Evolutionary conservation across 352 stramenopile species (phyloP).

Genomic region (Globisporangium mamillatum): DNA sequence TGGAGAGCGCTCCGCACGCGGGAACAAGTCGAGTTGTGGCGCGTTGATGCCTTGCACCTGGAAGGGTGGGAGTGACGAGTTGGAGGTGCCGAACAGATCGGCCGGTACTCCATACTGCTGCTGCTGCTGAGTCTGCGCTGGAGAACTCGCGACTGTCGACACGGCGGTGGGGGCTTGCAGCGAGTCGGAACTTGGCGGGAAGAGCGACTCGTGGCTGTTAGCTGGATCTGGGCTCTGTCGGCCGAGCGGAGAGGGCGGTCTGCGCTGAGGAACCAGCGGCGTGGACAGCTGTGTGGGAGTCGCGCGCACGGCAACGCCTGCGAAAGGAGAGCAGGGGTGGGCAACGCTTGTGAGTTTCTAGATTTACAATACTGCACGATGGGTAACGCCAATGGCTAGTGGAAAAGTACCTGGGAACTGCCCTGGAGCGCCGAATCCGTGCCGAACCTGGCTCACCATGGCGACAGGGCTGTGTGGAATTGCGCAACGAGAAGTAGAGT

Average conservation of each 20-base stretch:
- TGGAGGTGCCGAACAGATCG: constrained; percentile 16
- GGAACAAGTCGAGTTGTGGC: constrained; percentile 24
- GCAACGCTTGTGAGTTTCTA: neutral
- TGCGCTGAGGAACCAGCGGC: constrained; percentile 41
- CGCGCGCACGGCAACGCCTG: constrained; percentile 39
- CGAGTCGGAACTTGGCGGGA: constrained; percentile 13
- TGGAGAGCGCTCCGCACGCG: constrained; percentile 21
- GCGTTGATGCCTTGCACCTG: constrained; percentile 25
- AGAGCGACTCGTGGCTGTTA: neutral
- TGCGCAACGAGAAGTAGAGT: neutral
- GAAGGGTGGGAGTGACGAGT: constrained; percentile 22
- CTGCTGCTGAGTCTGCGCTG: neutral
- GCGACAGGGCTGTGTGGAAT: constrained; percentile 23
- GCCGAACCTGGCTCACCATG: constrained; percentile 30
- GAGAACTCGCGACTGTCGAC: neutral
- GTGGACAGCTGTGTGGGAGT: constrained; percentile 60
- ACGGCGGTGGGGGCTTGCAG: constrained; percentile 4
- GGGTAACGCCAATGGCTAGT: neutral
- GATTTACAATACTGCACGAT: neutral
- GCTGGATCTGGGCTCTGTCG: constrained; percentile 17
- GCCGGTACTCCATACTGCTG: constrained; percentile 15
- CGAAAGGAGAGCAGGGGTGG: constrained; percentile 3
- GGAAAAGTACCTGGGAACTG: constrained; percentile 24
- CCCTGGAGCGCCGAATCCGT: constrained; percentile 16
- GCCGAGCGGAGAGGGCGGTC: constrained; percentile 24